These are phyloP conservation scores for Raffaelea ambrosiae DNA, from an alignment of 2,329 filamentous ascomycete species.

Conservation along the genomic window DNA sequence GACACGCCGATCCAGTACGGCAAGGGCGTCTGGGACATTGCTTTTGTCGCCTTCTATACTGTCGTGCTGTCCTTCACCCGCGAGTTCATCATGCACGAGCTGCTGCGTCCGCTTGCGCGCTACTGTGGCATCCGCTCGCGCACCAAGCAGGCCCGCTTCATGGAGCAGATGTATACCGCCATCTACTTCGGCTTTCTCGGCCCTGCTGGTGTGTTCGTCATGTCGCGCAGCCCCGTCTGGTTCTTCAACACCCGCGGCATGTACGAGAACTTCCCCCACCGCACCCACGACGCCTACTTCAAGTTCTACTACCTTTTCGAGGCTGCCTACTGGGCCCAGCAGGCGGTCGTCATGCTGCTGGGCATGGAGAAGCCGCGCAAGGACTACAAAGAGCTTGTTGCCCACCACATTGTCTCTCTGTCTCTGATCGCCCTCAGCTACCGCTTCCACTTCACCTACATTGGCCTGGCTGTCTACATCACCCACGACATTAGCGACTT, in stretches of 20 bases:
- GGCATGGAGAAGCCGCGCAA: conserved; percentile 89
- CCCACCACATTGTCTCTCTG: conserved; percentile 85
- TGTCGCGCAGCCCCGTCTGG: conserved; percentile 87
- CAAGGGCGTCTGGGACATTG: conserved; percentile 80
- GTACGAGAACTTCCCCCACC: conserved; percentile 84
- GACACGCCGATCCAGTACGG: conserved; percentile 61
- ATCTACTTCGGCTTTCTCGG: conserved; percentile 81
- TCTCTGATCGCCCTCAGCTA: conserved; percentile 80
- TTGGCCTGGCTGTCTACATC: conserved; percentile 86
- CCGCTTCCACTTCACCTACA: conserved; percentile 94
- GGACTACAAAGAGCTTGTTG: conserved; percentile 88
- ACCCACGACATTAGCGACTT: conserved; percentile 94
- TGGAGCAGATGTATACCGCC: conserved; percentile 94
- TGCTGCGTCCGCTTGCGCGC: conserved; percentile 69
- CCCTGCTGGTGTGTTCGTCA: conserved; percentile 79
- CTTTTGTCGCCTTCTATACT: conserved; percentile 83
- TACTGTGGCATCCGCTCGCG: conserved; percentile 60
- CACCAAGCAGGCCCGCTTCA: conserved; percentile 80
- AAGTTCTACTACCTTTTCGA: conserved; percentile 96
- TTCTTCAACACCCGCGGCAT: conserved; percentile 89
- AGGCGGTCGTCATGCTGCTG: conserved; percentile 78
- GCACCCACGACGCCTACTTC: conserved; percentile 68
- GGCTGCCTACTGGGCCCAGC: conserved; percentile 92
- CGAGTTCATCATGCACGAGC: conserved; percentile 90
- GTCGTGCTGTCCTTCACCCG: conserved; percentile 86